These are phyloP conservation scores for Fusarium sp. DNA, from an alignment of 2,329 filamentous ascomycete genomes.

Conservation along the genomic window DNA sequence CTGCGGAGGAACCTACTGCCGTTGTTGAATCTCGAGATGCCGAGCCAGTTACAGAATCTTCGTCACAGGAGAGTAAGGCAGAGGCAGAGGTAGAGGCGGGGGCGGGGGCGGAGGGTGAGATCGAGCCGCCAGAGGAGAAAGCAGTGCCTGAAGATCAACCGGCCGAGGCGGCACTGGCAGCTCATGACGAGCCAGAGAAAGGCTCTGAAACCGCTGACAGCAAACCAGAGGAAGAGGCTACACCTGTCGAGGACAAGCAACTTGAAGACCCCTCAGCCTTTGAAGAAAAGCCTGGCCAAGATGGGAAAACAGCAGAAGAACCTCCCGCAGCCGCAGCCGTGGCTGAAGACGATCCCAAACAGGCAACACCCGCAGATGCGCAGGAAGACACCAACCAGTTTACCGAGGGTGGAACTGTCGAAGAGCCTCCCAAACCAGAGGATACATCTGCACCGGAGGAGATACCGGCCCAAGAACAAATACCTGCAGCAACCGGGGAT, in stretches of 20 bases:
- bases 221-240: constrained; percentile 21
- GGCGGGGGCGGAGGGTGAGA: neutral
- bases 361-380: neutral
- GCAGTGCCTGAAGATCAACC: neutral
- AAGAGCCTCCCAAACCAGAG: constrained; percentile 1
- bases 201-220: constrained; percentile 22
- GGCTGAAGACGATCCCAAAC: constrained; percentile 2
- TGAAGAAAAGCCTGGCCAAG: constrained; percentile 19
- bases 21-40: no score
- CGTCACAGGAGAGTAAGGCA: no score
- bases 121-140: neutral
- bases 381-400: constrained; percentile 15
- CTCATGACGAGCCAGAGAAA: constrained; percentile 19
- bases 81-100: neutral
- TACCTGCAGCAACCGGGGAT: constrained; percentile 18
- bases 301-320: constrained; percentile 24
- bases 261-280: constrained; percentile 5
- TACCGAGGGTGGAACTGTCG: neutral
- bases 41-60: no score
- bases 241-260: constrained; percentile 19
- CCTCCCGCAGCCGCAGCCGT: neutral
- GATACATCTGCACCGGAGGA: constrained; percentile 5
- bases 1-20: no score
- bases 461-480: constrained; percentile 9
- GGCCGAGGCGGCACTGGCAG: neutral